phyloP scores from a whole-genome alignment of 1,139 yeast genomes.

The Suhomyces wounanorum region DNA sequence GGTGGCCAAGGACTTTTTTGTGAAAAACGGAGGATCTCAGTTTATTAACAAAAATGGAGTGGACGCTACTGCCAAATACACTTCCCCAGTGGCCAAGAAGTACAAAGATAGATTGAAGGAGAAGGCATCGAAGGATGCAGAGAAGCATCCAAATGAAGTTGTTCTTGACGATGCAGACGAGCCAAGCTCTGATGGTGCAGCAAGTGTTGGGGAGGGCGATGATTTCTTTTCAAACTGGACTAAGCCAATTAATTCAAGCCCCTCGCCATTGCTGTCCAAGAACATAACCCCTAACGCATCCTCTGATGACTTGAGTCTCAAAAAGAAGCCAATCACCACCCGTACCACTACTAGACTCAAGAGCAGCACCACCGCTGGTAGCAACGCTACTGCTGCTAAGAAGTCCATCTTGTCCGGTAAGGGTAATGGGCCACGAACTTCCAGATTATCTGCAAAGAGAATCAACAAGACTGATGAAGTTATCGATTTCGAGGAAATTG shows the following conservation, averaged over 20 bases:
- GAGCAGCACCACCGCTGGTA: conserved; percentile 22
- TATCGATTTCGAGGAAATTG: conserved; percentile 90
- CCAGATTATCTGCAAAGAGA: conserved; percentile 57
- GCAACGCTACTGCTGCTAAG: conserved; percentile 30
- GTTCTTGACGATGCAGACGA: conserved; percentile 60
- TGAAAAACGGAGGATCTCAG: conserved; percentile 82
- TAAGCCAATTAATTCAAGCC: conserved; percentile 60
- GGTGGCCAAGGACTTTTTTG: conserved; percentile 77
- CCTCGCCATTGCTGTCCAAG: conserved; percentile 58
- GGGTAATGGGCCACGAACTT: conserved; percentile 53
- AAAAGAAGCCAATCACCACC: conserved; percentile 27
- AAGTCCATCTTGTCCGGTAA: conserved; percentile 43
- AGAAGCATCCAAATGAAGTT: conserved; percentile 64
- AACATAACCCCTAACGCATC: conserved; percentile 50
- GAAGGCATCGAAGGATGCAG: conserved; percentile 66
- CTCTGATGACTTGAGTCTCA: conserved; percentile 34
- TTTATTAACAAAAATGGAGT: conserved; percentile 51
- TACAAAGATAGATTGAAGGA: conserved; percentile 79
- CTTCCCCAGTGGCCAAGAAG: conserved; percentile 72
- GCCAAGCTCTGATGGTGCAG: conserved; percentile 29
- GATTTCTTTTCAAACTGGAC: conserved; percentile 94
- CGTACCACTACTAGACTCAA: conserved; percentile 27
- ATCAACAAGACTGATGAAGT: conserved; percentile 56
- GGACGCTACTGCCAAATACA: conserved; percentile 78
- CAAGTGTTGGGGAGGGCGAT: conserved; percentile 55